phyloP scores from a whole-genome alignment of 208 protist species.

The Leishmania lainsoni region DNA sequence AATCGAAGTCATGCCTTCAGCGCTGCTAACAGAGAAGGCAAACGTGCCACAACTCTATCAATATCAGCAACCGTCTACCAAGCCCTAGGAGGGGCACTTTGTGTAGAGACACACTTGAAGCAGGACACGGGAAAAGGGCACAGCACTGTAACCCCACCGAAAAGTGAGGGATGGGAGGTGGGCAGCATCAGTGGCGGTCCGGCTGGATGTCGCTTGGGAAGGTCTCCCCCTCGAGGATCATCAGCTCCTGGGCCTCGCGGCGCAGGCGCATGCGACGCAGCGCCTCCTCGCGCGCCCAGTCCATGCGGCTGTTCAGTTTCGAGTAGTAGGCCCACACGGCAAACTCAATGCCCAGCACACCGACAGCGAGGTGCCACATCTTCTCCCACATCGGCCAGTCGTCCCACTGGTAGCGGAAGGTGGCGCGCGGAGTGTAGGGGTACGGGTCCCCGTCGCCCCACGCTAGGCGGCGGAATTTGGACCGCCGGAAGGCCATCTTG shows the following conservation, averaged over 20 bases:
- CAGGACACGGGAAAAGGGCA: background rate
- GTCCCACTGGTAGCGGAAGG: constrained; percentile 91
- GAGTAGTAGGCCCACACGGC: constrained; percentile 86
- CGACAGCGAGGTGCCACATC: constrained; percentile 75
- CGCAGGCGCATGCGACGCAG: constrained; percentile 89
- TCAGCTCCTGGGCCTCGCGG: constrained; percentile 88
- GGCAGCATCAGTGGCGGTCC: constrained; percentile 50
- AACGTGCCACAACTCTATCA: too few species aligned
- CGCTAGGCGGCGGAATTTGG: constrained; percentile 86
- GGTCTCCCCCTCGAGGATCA: constrained; percentile 83
- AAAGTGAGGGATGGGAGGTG: background rate
- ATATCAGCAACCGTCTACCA: background rate
- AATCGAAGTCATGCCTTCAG: background rate
- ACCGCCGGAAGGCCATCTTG: constrained; percentile 88
- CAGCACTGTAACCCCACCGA: background rate
- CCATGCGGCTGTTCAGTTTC: constrained; percentile 82
- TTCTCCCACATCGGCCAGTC: constrained; percentile 93
- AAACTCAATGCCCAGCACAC: constrained; percentile 72
- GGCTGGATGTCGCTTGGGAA: constrained; percentile 87
- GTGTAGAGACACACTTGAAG: background rate
- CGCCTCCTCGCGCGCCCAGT: constrained; percentile 90
- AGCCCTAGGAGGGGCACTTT: background rate
- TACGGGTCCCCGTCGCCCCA: constrained; percentile 91
- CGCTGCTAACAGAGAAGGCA: background rate
- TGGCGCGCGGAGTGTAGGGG: constrained; percentile 88